Percentiles rank a stretch among this genome's conserved stretches.
phyloP scores from a whole-genome alignment of 2,329 filamentous ascomycete genomes.

The Xylariaceae sp. region DNA sequence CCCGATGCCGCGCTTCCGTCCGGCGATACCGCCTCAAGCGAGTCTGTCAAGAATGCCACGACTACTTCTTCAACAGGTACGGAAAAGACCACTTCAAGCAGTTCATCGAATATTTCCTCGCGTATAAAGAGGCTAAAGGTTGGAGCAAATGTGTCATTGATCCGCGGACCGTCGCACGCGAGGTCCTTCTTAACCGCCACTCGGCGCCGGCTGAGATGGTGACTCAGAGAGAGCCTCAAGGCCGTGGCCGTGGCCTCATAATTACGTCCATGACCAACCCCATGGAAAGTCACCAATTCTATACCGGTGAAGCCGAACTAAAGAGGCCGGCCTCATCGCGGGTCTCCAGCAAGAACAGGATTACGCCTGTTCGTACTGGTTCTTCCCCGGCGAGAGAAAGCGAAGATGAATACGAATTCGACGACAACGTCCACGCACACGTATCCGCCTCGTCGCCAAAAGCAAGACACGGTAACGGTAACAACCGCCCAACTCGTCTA shows the following conservation, averaged over 20 bases:
- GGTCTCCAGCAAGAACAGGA: not conserved
- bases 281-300: not conserved
- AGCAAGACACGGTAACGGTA: not conserved
- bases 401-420: not conserved
- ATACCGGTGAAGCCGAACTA: not conserved
- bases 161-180: conserved; percentile 16
- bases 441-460: not conserved
- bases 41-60: conserved; percentile 18
- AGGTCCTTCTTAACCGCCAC: conserved; percentile 14
- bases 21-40: not conserved
- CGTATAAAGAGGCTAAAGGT: conserved; percentile 23
- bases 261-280: not conserved
- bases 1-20: conserved; percentile 12
- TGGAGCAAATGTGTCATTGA: conserved; percentile 16
- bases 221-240: not conserved
- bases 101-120: conserved; percentile 22
- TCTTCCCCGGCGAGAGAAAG: not conserved
- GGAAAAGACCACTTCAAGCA: conserved; percentile 10
- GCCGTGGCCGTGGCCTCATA: not conserved
- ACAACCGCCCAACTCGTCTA: not conserved
- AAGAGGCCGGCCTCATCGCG: not conserved
- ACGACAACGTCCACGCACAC: not conserved
- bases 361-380: conserved; percentile 1
- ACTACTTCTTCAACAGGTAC: conserved; percentile 19
- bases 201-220: not conserved